Evolutionary conservation across 2,329 filamentous ascomycete genomes (phyloP), one percentile per base, ranked within the genome.

Genomic region (Pseudocercospora fijiensis): DNA sequence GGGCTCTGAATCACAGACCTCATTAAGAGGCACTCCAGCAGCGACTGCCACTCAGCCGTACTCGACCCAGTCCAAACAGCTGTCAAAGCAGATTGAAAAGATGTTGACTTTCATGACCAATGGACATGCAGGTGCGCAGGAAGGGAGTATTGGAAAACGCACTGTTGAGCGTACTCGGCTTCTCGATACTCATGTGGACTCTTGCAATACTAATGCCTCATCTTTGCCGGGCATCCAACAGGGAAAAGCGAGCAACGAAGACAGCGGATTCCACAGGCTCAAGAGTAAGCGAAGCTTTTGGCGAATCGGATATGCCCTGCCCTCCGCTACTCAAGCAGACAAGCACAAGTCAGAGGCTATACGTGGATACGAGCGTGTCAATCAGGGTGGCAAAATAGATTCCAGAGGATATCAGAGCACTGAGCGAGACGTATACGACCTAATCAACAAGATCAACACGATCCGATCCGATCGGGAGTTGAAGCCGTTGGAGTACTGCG

Each of bases 371-470:
- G 47, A 53, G 45, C 57, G 20, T 11, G 49, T 27, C 24, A 37
- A 59, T 10, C 26, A 4, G 26, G 45, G n/a, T 20, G 20, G 22
- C 9, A 6, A 13, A 8, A 27, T 8, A 20, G 52, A 33, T 28
- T n/a, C 57, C 43, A 53, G 22, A 28, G 62, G 57, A 18, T 33
- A 43, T 7, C 20, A n/a, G 9, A 30, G 52, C 20, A 18, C 58
- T 11, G 57, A 64, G n/a, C 61, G 37, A 16, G 62, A 64, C 20
- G 43, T 22, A n/a, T 56, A 61, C 16, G 53, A 61, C n/a, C 26
- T 64, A 24, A 22, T 58, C 13, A 41, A 49, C 22, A 53, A 43
- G 9, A 64, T 64, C 51, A 64, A 64, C 20, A 24, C 60, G 16
- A 47, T 57, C 1, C 61, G 63, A 43, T 37, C 28, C 24, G 24